Evolutionary conservation across 306 rosid genomes (phyloP).

Genomic region (Quercus gilva): DNA sequence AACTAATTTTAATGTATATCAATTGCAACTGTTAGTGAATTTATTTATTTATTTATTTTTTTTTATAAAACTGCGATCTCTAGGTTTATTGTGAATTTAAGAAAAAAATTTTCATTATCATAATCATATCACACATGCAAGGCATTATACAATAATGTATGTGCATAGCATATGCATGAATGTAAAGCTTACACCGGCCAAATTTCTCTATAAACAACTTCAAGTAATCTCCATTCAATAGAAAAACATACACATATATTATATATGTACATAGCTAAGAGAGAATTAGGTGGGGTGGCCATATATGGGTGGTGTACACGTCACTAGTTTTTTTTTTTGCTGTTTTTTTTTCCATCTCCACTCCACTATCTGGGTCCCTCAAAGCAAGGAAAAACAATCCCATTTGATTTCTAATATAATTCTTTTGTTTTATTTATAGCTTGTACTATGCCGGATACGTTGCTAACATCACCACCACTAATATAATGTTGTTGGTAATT

Average conservation of each 20-base stretch:
- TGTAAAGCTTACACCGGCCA: too few relatives aligned
- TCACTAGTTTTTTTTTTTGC: constrained; percentile 27
- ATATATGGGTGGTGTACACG: constrained; percentile 53
- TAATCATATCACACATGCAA: too few relatives aligned
- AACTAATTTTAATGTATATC: too few relatives aligned
- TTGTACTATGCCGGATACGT: not conserved
- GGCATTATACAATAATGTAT: too few relatives aligned
- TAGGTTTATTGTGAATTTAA: too few relatives aligned
- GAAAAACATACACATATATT: not conserved
- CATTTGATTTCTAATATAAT: constrained; percentile 8
- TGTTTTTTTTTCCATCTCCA: not conserved
- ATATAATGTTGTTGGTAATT: constrained; percentile 33
- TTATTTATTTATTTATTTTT: too few relatives aligned
- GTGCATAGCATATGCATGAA: too few relatives aligned
- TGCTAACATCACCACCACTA: constrained; percentile 34
- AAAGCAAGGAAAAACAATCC: constrained; percentile 20
- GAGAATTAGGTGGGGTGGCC: constrained; percentile 47
- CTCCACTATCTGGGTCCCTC: constrained; percentile 20
- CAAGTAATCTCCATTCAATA: too few relatives aligned
- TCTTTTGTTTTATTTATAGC: not conserved
- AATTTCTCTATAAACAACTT: too few relatives aligned
- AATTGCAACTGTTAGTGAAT: too few relatives aligned
- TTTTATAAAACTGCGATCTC: too few relatives aligned
- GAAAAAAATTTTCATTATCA: too few relatives aligned
- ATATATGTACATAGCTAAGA: not conserved